Evolutionary conservation across 805 yeast species (phyloP), one percentile per base, ranked within the genome.

Genomic region (Grigorovia jiainica): DNA sequence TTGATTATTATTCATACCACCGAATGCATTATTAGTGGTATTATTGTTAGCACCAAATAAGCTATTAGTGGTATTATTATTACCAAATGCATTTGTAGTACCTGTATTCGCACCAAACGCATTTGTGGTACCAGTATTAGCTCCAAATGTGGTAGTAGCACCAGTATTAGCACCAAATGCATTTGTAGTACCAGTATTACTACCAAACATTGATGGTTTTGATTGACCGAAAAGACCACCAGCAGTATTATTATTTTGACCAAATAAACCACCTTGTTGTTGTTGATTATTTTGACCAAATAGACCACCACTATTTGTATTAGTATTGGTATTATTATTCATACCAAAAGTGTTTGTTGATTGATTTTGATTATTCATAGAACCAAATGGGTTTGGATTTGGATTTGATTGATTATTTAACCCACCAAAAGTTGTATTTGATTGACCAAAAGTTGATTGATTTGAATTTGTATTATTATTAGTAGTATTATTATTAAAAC

Each of bases 211-310:
- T n/a, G n/a, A n/a, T n/a, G n/a, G n/a, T n/a, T n/a, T n/a, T n/a
- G n/a, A n/a, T n/a, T n/a, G n/a, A 29, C 52, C 54, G 40, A 50
- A 60, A 52, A 34, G 51, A 45, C 48, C 46, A 23, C 46, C 43
- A 4, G 38, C 13, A 16, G 9, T 44, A 6, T 34, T 32, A 41
- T 42, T 47, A 13, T 33, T 32, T 38, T 47, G 50, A 30, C 50
- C 46, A 51, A 57, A 58, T 42, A 55, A 44, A 5, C 60, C 64
- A 27, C 68, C 66, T 55, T 40, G 58, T 58, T 15, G 38, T 20
- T 39, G 42, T 36, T 47, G 49, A 39, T 47, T 48, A 43, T 52
- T 52, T 18, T 43, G 43, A 19, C 67, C 67, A 48, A 62, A 61
- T 21, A 58, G 33, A 15, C 61, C 63, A 20, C 30, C 38, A 25